A percentile compares a stretch with the other conserved stretches of the same genome.
phyloP scores from a whole-genome alignment of 2,329 filamentous ascomycete species.

The Xylariomycetidae sp. region DNA sequence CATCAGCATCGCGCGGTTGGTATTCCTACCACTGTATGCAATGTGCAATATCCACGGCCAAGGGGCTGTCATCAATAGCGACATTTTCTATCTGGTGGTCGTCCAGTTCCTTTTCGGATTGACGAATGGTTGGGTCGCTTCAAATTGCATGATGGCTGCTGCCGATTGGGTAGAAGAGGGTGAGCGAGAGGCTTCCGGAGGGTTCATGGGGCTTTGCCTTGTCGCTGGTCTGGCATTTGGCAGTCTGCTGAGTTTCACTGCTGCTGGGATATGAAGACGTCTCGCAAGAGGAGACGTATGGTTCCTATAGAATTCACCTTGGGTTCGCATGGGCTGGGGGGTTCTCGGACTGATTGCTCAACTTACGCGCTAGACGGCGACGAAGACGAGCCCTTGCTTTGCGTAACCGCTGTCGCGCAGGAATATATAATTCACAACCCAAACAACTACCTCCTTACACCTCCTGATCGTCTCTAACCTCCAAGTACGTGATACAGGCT shows the following conservation, averaged over 20 bases:
- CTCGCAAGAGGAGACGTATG: constrained; percentile 10
- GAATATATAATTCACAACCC: no score
- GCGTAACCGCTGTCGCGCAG: no score
- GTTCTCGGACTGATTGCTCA: no score
- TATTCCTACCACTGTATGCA: constrained; percentile 78
- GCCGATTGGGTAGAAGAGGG: constrained; percentile 72
- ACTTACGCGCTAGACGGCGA: no score
- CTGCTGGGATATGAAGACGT: constrained; percentile 42
- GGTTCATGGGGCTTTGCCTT: constrained; percentile 91
- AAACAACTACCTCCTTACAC: no score
- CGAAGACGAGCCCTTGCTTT: no score
- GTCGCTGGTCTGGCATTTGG: constrained; percentile 76
- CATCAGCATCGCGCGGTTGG: constrained; percentile 57
- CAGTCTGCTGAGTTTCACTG: constrained; percentile 83
- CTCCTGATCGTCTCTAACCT: no score
- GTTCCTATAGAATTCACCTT: constrained; percentile 1
- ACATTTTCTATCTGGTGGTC: constrained; percentile 79
- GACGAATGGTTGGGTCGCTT: constrained; percentile 81
- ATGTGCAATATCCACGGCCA: constrained; percentile 80
- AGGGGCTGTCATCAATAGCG: constrained; percentile 69
- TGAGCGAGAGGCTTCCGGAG: constrained; percentile 82
- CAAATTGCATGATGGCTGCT: constrained; percentile 87
- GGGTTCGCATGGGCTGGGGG: constrained; percentile 11
- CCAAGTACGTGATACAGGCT: no score
- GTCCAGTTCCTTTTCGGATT: constrained; percentile 81